Base-by-base conservation (phyloP, 257 asterid genomes). In the Salvia splendens region DNA sequence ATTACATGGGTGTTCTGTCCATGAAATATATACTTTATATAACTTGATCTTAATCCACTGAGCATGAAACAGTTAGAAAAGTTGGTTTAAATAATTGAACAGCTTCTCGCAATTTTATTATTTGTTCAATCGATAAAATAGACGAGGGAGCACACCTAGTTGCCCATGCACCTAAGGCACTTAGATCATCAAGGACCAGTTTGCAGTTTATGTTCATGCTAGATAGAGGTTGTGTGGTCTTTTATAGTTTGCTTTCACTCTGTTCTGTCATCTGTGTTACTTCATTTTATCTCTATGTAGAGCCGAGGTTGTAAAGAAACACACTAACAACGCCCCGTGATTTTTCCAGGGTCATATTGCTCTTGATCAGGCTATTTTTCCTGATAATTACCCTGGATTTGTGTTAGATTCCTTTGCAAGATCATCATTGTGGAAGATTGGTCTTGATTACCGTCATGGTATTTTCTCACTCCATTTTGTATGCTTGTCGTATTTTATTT, bases 381-480 rank as follows among this genome's bases (percentile, higher is more conserved):
- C 99, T 38, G 96, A 93, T 75, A 90, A 90, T 75, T 85, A 89
- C 74, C 99, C 96, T 64, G 99, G 97, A 63, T 93, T 93, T 66
- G 92, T 93, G 47, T 82, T 93, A 73, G 99, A 93, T 69, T 93
- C 97, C 65, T 93, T 93, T 78, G 97, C 99, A 68, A 87, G 97
- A 64, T 84, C 96, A 53, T 83, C 96, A 68, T 75, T 91, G 63
- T 94, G 99, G 99, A 94, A 94, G 83, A 87, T 85, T 70, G 99
- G 99, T 76, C 99, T 94, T 74, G 99, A 94, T 84, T 93, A 94
- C 64, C 91, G 95, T 70, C 99, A 94, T 79, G 99, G 99, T 91
- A 84, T 24, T 66, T 78, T 62, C 24, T 45, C 67, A 45, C 72
- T 57, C 30, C 68, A 15, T 62, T 55, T 16, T 45, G n/a, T 49